Base-by-base conservation (phyloP, 495 filamentous ascomycete species). In the Neurospora sublineolata region DNA sequence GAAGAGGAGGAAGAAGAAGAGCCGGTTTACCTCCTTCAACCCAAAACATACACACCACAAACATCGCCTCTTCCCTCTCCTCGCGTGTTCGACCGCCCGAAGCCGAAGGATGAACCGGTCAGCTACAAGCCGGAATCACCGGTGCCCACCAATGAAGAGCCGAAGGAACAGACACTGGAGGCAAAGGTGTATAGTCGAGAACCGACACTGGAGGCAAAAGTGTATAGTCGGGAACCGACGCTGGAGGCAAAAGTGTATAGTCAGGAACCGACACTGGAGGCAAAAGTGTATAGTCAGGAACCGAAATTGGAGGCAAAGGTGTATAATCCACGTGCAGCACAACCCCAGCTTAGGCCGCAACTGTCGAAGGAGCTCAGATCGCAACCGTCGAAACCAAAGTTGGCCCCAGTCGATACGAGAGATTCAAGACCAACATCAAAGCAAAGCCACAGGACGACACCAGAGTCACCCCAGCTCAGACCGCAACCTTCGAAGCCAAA, bases 21-120 rank as follows among this genome's bases (percentile, higher is more conserved):
- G 14, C 75, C 79, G 0, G 71, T 86, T 16, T 86, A 82, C 72
- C 80, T 87, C 20, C 74, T 87, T 41, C 83, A 86, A 70, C 86
- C 86, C 14, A 81, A 81, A 69, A 87, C 85, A 1, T 88, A 87
- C 73, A 87, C 83, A 10, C 86, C 86, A 1, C 80, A 82, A 39
- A 83, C 85, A 8, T 81, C 80, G 18, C 83, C 83, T 16, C 74
- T 83, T 33, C 83, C 83, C n/a, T 85, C 84, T 9, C 83, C 83
- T 16, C 78, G 77, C 41, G 41, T 82, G 1, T 69, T 75, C 12
- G 75, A 79, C 41, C 67, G n/a, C 9, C 64, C 52, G 16, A 60
- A 38, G 46, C 9, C 16, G 23, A 68, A 52, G 37, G 38, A 44
- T 5, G 71, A 72, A 40, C n/a, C 71, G 27, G n/a, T 37, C 14